These are phyloP conservation scores for Ustilago shanxiensis DNA, from an alignment of 1,284 basidiomycete species.

Conservation along the genomic window DNA sequence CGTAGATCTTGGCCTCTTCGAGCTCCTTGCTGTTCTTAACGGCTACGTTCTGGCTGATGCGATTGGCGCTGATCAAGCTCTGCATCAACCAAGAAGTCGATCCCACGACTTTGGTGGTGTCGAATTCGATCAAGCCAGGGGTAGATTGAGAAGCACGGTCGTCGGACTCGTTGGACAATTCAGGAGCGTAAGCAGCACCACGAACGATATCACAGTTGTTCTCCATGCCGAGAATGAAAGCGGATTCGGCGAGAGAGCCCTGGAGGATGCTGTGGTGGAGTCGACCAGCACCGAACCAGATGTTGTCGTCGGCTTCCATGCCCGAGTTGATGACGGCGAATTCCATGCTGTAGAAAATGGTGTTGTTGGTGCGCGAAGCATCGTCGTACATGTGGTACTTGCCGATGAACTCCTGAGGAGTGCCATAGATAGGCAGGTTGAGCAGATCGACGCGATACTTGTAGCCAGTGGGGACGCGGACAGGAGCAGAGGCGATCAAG, in stretches of 20 bases:
- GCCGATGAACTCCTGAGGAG: constrained; percentile 32
- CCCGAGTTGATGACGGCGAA: constrained; percentile 76
- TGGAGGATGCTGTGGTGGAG: constrained; percentile 75
- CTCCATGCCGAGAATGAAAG: constrained; percentile 81
- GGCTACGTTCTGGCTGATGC: constrained; percentile 39
- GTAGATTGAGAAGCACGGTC: constrained; percentile 73
- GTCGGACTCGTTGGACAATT: constrained; percentile 72
- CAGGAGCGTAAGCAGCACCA: constrained; percentile 78
- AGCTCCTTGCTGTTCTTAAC: constrained; percentile 38
- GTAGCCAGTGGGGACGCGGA: constrained; percentile 42
- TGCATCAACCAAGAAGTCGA: constrained; percentile 80
- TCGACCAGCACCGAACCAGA: constrained; percentile 76
- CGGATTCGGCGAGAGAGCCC: constrained; percentile 76
- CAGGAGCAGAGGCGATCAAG: constrained; percentile 42
- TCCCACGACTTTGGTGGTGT: constrained; percentile 52
- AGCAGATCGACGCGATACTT: constrained; percentile 50
- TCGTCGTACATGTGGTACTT: constrained; percentile 50
- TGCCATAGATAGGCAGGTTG: constrained; percentile 51
- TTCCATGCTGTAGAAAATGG: constrained; percentile 74
- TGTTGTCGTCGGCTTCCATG: constrained; percentile 71
- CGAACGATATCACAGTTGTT: constrained; percentile 76
- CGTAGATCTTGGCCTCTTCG: constrained; percentile 37
- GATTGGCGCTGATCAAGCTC: constrained; percentile 71
- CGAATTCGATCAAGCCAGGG: constrained; percentile 79
- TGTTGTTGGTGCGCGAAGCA: constrained; percentile 49